Evolutionary conservation across 805 yeast species (phyloP), one percentile per base, ranked within the genome.

Genomic region (Ogataea saltuana): DNA sequence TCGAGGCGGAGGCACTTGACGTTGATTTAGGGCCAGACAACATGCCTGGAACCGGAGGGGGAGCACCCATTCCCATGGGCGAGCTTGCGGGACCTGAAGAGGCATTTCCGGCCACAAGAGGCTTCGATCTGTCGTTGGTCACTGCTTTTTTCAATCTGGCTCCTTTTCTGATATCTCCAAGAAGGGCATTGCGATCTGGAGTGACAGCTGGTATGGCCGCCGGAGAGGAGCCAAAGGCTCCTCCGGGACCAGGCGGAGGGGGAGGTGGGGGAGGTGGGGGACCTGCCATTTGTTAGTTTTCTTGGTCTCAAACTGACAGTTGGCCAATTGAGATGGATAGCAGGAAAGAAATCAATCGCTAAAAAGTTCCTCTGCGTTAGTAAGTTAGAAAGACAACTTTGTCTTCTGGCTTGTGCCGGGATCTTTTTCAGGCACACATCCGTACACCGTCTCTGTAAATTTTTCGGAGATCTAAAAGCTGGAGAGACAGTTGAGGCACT

Each of bases 141-240:
- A 63, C 68, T 1, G 87, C 79, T 49, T 83, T 81, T 56, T 80
- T 83, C 43, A 84, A 69, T 34, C 55, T 63, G 39, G 59, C 66
- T 17, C 90, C 91, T 49, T 85, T 85, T 56, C 88, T 78, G 51
- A 91, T 91, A 60, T 87, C 95, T 22, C 93, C 88, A 19, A 91
- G 70, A 39, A 91, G 60, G 2, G 83, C 81, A 49, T 74, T 74
- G 60, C 80, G 64, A 15, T 71, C 73, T 8, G 66, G 58, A 7
- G 64, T 50, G 11, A 57, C 48, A 6, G 37, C 29, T 25, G 56
- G 67, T 23, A 59, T 50, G 4, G 69, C 61, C 0, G 69, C 61
- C 7, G 48, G 33, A n/a, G 49, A 18, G 11, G 44, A 30, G 6
- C 41, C 25, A 6, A 37, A 20, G 12, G 42, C 39, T 12, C 61